Conservation (phyloP, 495 filamentous ascomycete genomes). For the Margaritispora aquatica region DNA sequence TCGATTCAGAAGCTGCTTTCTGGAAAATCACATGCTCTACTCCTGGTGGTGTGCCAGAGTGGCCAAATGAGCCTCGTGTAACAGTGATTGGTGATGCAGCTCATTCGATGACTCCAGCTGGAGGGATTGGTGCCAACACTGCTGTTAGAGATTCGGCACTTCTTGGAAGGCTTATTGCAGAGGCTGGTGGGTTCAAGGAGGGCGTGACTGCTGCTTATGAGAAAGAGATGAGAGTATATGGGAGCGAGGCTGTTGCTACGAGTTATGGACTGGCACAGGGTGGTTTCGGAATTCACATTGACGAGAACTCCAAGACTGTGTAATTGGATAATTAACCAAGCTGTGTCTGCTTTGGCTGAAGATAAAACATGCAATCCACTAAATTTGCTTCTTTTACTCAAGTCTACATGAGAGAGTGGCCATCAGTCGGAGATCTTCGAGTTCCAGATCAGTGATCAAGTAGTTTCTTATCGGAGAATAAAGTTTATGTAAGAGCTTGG, state of each 20-base stretch:
- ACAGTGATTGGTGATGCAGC: slow-evolving; percentile 55
- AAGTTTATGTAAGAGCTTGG: too few relatives aligned
- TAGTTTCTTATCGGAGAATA: too few relatives aligned
- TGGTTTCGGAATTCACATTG: slow-evolving; percentile 35
- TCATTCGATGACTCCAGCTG: slow-evolving; percentile 57
- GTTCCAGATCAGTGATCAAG: too few relatives aligned
- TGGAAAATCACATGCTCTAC: slow-evolving; percentile 53
- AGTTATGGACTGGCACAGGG: slow-evolving; percentile 36
- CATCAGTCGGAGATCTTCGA: too few relatives aligned
- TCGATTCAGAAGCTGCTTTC: slow-evolving; percentile 42
- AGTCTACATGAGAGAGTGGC: too few relatives aligned
- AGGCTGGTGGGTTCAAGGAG: slow-evolving; percentile 34
- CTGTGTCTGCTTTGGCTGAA: too few relatives aligned
- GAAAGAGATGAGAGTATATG: slow-evolving; percentile 50
- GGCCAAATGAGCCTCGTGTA: slow-evolving; percentile 44
- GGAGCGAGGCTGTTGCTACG: slow-evolving; percentile 37
- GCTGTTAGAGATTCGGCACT: slow-evolving; percentile 46
- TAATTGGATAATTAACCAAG: too few relatives aligned
- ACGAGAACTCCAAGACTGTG: slow-evolving; percentile 29
- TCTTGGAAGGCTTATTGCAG: slow-evolving; percentile 37
- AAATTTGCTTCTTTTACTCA: too few relatives aligned
- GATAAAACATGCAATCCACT: too few relatives aligned
- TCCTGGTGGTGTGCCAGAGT: slow-evolving; percentile 42
- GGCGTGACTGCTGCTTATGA: slow-evolving; percentile 45
- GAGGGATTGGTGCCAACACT: slow-evolving; percentile 53